Conservation (phyloP, 2,329 filamentous ascomycete genomes). For the Decorospora gaudefroyi region DNA sequence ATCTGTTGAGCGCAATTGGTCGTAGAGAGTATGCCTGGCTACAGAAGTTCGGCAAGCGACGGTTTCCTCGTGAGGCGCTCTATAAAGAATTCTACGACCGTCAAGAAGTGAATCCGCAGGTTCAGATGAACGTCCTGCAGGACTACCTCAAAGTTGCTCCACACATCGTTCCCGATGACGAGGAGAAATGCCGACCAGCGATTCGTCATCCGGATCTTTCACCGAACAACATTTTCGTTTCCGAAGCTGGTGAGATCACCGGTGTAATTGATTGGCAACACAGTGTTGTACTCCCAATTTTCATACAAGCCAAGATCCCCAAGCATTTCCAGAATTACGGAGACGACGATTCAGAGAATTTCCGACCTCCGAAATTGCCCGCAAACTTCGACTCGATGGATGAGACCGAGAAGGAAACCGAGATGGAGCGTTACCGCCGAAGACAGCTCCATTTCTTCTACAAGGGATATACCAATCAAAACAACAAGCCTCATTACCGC, state of each 20-base stretch:
- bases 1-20: conserved; percentile 12
- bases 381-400: conserved; percentile 19
- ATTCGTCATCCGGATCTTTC: conserved; percentile 20
- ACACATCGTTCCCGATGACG: conserved; percentile 15
- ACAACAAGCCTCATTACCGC: conserved; percentile 27
- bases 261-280: conserved; percentile 23
- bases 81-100: conserved; percentile 16
- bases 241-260: conserved; percentile 16
- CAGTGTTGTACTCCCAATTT: conserved; percentile 39
- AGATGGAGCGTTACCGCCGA: conserved; percentile 25
- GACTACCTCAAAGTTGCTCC: conserved; percentile 17
- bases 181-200: conserved; percentile 10
- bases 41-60: conserved; percentile 16
- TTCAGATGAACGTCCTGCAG: conserved; percentile 11
- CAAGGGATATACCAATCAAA: conserved; percentile 20
- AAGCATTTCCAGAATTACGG: conserved; percentile 47
- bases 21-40: conserved; percentile 17
- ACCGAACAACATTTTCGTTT: conserved; percentile 20
- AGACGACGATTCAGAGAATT: conserved; percentile 26
- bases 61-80: conserved; percentile 14
- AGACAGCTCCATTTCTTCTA: conserved; percentile 32
- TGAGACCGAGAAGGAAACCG: conserved; percentile 17
- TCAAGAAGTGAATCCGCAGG: conserved; percentile 17
- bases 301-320: conserved; percentile 44
- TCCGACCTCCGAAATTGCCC: conserved; percentile 22